Evolutionary conservation across 306 rosid genomes (phyloP).

Genomic region (Malus asiatica): DNA sequence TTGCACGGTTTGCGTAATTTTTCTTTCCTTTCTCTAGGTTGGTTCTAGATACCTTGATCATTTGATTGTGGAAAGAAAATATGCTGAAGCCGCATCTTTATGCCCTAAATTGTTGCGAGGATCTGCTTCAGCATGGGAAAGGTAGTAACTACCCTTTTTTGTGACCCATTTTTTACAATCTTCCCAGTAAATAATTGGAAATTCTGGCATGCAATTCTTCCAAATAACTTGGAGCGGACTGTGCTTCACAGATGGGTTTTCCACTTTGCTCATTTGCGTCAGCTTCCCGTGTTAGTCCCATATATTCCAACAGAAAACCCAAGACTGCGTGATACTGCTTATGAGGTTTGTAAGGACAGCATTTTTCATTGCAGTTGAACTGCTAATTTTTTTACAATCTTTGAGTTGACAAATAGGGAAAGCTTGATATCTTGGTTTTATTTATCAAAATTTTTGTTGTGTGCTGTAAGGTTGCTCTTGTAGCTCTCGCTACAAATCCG

Average conservation of each 20-base stretch:
- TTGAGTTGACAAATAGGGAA: constrained; percentile 1
- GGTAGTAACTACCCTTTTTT: constrained; percentile 39
- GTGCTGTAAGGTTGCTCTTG: constrained; percentile 78
- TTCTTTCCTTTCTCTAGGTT: constrained; percentile 50
- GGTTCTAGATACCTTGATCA: constrained; percentile 95
- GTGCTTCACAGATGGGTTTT: constrained; percentile 81
- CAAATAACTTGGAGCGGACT: constrained; percentile 23
- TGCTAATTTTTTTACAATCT: not conserved
- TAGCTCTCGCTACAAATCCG: constrained; percentile 85
- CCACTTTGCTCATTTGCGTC: constrained; percentile 98
- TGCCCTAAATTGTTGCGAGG: constrained; percentile 89
- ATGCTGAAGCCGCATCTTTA: constrained; percentile 84
- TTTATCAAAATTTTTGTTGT: constrained; percentile 4
- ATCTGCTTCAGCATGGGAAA: constrained; percentile 96
- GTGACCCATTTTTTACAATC: constrained; percentile 2
- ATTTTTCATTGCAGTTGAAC: not conserved
- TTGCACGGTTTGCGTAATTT: not conserved
- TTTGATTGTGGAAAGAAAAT: constrained; percentile 94
- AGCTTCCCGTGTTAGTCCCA: constrained; percentile 90
- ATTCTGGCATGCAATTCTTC: not conserved
- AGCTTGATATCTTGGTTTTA: not conserved
- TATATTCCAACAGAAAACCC: constrained; percentile 83
- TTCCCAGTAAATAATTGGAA: not conserved
- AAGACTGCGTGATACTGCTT: constrained; percentile 84
- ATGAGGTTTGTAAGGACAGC: constrained; percentile 62